A percentile compares a stretch with the other conserved stretches of the same genome.
Evolutionary conservation across 192 early-diverging fungal species (phyloP).

Genomic region (Rhizophagus clarus): DNA sequence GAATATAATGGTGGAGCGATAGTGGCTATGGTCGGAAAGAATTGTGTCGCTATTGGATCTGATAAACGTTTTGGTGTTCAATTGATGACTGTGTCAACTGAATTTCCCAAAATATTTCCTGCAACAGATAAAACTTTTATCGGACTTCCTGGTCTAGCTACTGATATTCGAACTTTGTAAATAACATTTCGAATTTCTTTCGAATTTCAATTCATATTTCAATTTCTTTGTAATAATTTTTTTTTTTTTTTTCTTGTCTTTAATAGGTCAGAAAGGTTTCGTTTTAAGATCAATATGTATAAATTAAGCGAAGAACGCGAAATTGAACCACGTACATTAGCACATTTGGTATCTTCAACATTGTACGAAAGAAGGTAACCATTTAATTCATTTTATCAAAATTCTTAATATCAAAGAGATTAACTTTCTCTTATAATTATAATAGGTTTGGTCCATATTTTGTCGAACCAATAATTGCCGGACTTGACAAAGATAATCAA

Average conservation of each 20-base stretch:
- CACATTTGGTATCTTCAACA: constrained; percentile 91
- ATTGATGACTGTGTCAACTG: constrained; percentile 88
- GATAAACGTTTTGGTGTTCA: constrained; percentile 94
- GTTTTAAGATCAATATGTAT: constrained; percentile 96
- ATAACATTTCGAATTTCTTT: too few species aligned
- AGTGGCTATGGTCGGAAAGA: constrained; percentile 97
- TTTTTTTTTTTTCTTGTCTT: not conserved
- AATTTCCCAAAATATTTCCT: constrained; percentile 94
- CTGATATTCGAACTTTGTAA: constrained; percentile 96
- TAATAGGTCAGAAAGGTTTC: constrained; percentile 79
- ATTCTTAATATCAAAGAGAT: not conserved
- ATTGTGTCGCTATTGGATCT: constrained; percentile 96
- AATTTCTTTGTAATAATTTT: not conserved
- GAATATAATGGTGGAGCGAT: constrained; percentile 94
- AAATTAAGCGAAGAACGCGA: constrained; percentile 92
- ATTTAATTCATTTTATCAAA: not conserved
- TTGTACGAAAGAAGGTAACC: constrained; percentile 87
- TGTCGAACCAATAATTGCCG: constrained; percentile 93
- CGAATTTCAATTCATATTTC: too few species aligned
- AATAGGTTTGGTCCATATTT: constrained; percentile 95
- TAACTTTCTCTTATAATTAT: not conserved
- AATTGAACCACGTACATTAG: constrained; percentile 92
- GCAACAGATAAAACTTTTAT: constrained; percentile 84
- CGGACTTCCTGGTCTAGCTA: constrained; percentile 93
- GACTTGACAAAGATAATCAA: constrained; percentile 83